Percentiles rank a stretch among this genome's conserved stretches.
Evolutionary conservation across 768 basidiomycete genomes (phyloP).

Genomic region (Phaeotremella skinneri): DNA sequence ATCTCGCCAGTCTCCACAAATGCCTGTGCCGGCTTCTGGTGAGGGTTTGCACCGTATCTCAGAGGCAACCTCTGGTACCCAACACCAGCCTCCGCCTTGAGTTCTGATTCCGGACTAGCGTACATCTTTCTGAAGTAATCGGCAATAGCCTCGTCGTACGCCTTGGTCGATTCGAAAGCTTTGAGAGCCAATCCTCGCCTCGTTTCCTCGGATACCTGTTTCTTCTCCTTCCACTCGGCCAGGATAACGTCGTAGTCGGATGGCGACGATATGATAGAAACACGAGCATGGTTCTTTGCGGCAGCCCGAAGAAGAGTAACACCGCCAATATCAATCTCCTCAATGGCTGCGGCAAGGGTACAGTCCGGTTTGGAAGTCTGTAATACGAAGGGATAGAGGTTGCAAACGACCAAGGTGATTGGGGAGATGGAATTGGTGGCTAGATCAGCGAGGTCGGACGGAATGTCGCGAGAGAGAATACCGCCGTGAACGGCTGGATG

Average conservation of each 20-base stretch:
- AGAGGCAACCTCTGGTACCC: slow-evolving; percentile 79
- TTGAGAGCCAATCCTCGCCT: slow-evolving; percentile 83
- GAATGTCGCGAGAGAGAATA: slow-evolving; percentile 87
- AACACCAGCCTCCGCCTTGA: slow-evolving; percentile 58
- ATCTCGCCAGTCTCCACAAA: slow-evolving; percentile 83
- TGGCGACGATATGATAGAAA: slow-evolving; percentile 62
- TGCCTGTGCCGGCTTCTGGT: slow-evolving; percentile 97
- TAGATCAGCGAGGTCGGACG: slow-evolving; percentile 85
- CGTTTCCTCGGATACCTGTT: slow-evolving; percentile 68
- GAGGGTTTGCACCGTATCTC: slow-evolving; percentile 95
- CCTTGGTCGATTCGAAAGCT: slow-evolving; percentile 94
- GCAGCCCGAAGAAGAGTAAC: slow-evolving; percentile 96
- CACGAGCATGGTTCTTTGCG: slow-evolving; percentile 95
- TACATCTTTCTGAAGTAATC: slow-evolving; percentile 97
- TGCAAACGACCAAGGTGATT: slow-evolving; percentile 97
- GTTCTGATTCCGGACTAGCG: slow-evolving; percentile 63
- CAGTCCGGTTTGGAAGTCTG: slow-evolving; percentile 78
- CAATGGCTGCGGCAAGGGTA: slow-evolving; percentile 86
- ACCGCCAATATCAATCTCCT: slow-evolving; percentile 98
- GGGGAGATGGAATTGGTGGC: slow-evolving; percentile 78
- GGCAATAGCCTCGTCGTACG: slow-evolving; percentile 92
- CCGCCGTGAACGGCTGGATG: slow-evolving; percentile 98
- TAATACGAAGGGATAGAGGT: slow-evolving; percentile 92
- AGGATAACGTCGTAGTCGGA: slow-evolving; percentile 82
- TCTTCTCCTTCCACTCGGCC: slow-evolving; percentile 67